Conservation (phyloP, 495 filamentous ascomycete species). For the Penicillium steckii region DNA sequence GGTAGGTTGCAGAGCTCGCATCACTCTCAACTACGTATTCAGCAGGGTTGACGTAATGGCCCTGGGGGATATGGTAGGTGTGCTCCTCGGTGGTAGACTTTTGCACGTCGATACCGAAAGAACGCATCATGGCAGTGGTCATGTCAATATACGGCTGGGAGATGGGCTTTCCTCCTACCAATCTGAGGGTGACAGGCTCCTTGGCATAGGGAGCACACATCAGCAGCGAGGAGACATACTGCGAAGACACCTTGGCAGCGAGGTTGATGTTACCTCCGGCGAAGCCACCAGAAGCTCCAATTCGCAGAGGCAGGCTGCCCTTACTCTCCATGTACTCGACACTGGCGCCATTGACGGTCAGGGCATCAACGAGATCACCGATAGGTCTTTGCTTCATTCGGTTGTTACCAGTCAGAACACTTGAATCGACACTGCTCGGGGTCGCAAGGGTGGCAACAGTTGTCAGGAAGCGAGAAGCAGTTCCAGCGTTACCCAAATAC, state of each 20-base stretch:
- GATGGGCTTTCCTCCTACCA: conserved; percentile 93
- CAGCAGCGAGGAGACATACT: conserved; percentile 94
- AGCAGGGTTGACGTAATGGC: conserved; percentile 76
- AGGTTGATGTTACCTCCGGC: conserved; percentile 89
- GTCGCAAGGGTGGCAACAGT: conserved; percentile 85
- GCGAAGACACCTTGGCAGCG: conserved; percentile 90
- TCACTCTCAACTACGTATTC: conserved; percentile 95
- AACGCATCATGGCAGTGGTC: conserved; percentile 96
- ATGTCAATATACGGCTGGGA: conserved; percentile 98
- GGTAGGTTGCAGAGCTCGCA: conserved; percentile 96
- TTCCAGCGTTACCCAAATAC: conserved; percentile 96
- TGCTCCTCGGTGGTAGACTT: conserved; percentile 72
- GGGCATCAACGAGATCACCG: conserved; percentile 87
- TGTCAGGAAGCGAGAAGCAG: conserved; percentile 92
- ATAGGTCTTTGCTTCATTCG: conserved; percentile 97
- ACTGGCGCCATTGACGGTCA: conserved; percentile 76
- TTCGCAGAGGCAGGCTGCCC: conserved; percentile 78
- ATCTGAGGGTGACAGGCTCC: conserved; percentile 81
- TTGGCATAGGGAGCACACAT: conserved; percentile 98
- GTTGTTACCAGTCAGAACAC: conserved; percentile 87
- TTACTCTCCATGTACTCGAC: conserved; percentile 79
- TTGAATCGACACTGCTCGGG: conserved; percentile 59
- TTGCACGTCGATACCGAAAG: conserved; percentile 81
- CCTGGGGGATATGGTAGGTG: conserved; percentile 92
- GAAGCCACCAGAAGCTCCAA: conserved; percentile 81